These are phyloP conservation scores for Salvia rosmarinus DNA, from an alignment of 257 asterid species.

Conservation along the genomic window DNA sequence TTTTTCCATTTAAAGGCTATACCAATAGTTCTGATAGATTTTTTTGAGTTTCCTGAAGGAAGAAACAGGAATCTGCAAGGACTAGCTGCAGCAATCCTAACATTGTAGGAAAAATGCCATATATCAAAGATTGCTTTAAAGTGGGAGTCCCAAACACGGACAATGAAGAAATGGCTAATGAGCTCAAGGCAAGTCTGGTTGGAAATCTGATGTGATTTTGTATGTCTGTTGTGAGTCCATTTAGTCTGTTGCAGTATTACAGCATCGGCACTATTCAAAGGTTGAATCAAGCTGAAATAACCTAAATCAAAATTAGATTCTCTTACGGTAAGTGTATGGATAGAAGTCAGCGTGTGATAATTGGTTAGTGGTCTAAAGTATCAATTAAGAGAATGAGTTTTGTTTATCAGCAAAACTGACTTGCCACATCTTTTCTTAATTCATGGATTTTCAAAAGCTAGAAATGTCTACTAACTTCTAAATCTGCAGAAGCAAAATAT, in stretches of 20 bases:
- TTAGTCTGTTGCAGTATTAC: conserved; percentile 10
- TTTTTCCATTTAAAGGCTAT: conserved; percentile 4
- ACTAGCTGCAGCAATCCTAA: conserved; percentile 76
- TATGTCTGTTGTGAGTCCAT: conserved; percentile 16
- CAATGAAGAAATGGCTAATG: conserved; percentile 87
- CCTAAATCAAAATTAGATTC: background rate
- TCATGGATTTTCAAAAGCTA: background rate
- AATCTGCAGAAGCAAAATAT: background rate
- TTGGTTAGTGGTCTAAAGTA: background rate
- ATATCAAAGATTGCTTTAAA: conserved; percentile 93
- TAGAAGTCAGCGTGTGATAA: background rate
- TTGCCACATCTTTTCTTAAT: background rate
- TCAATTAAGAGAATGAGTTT: background rate
- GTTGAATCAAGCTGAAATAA: background rate
- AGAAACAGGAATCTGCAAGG: conserved; percentile 91
- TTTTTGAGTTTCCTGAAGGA: conserved; percentile 58
- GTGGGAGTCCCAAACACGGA: conserved; percentile 85
- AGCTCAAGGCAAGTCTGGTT: conserved; percentile 75
- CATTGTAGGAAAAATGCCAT: conserved; percentile 92
- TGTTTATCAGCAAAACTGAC: background rate
- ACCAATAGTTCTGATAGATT: conserved; percentile 30
- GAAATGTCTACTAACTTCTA: background rate
- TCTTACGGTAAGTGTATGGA: background rate
- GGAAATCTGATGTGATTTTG: conserved; percentile 23
- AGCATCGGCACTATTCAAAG: background rate